Evolutionary conservation across 768 basidiomycete genomes (phyloP).

Genomic region (Hemileccinum rubropunctum): DNA sequence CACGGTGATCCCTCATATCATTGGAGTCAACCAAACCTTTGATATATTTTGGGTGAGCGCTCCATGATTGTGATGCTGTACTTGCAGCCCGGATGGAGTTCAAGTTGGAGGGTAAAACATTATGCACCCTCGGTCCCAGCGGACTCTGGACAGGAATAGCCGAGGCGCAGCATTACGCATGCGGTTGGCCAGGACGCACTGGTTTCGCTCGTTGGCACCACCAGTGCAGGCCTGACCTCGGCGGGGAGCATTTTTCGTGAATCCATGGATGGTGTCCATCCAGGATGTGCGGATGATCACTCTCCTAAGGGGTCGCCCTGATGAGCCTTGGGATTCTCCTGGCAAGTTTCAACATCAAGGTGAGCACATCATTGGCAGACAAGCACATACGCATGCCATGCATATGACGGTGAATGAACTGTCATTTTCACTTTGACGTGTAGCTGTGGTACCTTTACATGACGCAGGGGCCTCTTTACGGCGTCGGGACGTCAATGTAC

Average conservation of each 20-base stretch:
- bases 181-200: slow-evolving; percentile 3
- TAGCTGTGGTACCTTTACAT: neutral
- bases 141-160: neutral
- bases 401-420: neutral
- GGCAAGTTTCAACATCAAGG: too few relatives aligned
- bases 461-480: neutral
- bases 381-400: neutral
- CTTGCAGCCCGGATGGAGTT: too few relatives aligned
- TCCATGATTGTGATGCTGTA: neutral
- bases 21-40: slow-evolving; percentile 1
- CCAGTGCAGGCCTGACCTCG: slow-evolving; percentile 2
- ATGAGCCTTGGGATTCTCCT: neutral
- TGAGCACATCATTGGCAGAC: neutral
- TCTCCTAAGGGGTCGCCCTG: neutral
- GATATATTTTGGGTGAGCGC: neutral
- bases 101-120: too few relatives aligned
- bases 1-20: neutral
- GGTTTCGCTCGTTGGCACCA: slow-evolving; percentile 1
- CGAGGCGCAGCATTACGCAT: neutral
- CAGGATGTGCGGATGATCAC: slow-evolving; percentile 1
- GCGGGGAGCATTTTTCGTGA: neutral
- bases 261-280: slow-evolving; percentile 1
- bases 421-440: neutral
- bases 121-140: too few relatives aligned
- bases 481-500: neutral